A percentile compares a stretch with the other conserved stretches of the same genome.
phyloP scores from a whole-genome alignment of 257 asterid species.

The Solanum etuberosum region DNA sequence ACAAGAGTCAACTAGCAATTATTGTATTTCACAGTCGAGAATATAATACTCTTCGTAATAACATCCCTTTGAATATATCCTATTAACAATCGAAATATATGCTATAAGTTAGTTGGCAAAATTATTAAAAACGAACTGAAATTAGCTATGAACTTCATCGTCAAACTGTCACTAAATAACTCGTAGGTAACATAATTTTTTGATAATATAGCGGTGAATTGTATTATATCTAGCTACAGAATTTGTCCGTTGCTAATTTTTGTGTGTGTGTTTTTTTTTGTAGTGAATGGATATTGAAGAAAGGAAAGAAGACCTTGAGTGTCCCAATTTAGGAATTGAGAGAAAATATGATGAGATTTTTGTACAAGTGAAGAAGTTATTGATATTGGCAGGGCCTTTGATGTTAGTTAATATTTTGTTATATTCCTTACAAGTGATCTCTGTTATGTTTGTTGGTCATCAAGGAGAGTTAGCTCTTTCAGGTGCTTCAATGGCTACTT shows the following conservation, averaged over 20 bases:
- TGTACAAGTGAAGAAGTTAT: constrained; percentile 5
- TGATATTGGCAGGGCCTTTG: constrained; percentile 4
- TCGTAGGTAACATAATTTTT: not conserved
- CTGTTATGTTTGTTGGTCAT: constrained; percentile 18
- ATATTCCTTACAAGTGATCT: constrained; percentile 3
- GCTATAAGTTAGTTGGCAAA: not conserved
- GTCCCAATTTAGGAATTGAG: not conserved
- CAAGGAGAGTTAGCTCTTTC: constrained; percentile 10
- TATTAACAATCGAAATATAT: not conserved
- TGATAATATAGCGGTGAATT: not conserved
- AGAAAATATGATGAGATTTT: not conserved
- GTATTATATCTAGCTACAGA: not conserved
- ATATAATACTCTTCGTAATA: not conserved
- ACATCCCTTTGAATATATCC: no score
- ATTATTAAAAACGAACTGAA: not conserved
- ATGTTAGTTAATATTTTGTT: not conserved
- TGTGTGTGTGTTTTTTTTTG: no score
- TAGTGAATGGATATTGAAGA: not conserved
- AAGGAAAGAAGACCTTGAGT: not conserved
- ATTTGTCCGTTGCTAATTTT: not conserved
- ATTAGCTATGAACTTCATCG: not conserved
- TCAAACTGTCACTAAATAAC: not conserved
- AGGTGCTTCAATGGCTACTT: constrained; percentile 14
- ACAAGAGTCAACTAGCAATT: not conserved
- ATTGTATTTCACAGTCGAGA: not conserved